These are phyloP conservation scores for Harringtonia aguacate DNA, from an alignment of 2,329 filamentous ascomycete genomes.

Conservation along the genomic window DNA sequence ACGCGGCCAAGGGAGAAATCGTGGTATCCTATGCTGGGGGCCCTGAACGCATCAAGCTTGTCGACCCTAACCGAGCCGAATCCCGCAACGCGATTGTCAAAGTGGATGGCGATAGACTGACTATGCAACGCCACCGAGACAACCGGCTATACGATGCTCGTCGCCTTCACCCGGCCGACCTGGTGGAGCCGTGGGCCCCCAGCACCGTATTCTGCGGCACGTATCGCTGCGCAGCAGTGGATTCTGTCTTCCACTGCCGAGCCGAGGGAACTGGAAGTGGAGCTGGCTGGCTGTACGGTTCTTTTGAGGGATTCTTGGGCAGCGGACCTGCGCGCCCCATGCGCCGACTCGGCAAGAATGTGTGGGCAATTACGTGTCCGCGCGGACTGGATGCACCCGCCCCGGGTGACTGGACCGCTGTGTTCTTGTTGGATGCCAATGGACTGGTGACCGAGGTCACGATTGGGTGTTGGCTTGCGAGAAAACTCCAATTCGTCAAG, in stretches of 20 bases:
- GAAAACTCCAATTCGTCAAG: constrained; percentile 5
- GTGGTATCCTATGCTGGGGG: too few relatives aligned
- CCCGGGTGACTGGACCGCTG: background rate
- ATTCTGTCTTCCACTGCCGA: background rate
- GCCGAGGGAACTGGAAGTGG: too few relatives aligned
- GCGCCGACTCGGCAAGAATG: background rate
- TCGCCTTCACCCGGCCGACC: too few relatives aligned
- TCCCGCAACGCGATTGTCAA: too few relatives aligned
- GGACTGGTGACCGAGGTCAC: background rate
- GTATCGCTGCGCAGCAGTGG: background rate
- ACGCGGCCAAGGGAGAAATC: too few relatives aligned
- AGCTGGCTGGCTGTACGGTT: background rate
- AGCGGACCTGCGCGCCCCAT: background rate
- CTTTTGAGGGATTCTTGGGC: background rate
- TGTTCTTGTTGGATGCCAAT: background rate
- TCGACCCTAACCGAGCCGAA: too few relatives aligned
- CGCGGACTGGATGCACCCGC: background rate
- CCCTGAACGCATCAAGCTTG: too few relatives aligned
- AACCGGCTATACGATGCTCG: background rate
- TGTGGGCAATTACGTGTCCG: background rate
- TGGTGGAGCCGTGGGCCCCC: too few relatives aligned
- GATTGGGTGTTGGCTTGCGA: background rate
- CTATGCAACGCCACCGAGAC: background rate
- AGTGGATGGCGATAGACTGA: background rate
- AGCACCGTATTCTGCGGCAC: background rate